Evolutionary conservation across 2,329 filamentous ascomycete genomes (phyloP), one percentile per base, ranked within the genome.

Genomic region (Aureobasidium melanogenum): DNA sequence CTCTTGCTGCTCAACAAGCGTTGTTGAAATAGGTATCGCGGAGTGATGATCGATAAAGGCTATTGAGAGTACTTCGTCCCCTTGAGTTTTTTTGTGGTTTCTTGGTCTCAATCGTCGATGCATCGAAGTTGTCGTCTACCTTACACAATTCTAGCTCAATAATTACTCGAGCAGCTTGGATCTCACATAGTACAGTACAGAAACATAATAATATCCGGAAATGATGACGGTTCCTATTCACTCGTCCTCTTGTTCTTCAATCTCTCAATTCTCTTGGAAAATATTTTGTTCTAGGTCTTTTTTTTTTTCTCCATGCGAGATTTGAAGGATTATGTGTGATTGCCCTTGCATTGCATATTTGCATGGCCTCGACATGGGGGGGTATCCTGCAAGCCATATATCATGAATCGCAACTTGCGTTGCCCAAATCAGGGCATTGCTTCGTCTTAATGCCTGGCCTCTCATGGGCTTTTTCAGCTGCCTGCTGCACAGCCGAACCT

Each of bases 1-100:
- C 72, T 24, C 62, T 41, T 32, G 24, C 44, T 14, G 56, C 56
- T 6, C 54, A 57, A 19, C 19, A 46, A 19, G 54, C 41, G 9
- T 47, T 46, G 41, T 41, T 54, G 50, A 54, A 54, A 24, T 39
- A 41, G 24, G 32, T 5, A 43, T 43, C 15, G 15, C 14, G 30
- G 38, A 30, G 24, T 39, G 50, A 52, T 39, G 47, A 50, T 50
- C 46, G 46, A 34, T 50, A 50, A 50, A 50, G 46, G 46, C 22
- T 34, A 34, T 50, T 19, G 24, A 9, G 43, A 19, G 44, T 17
- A 9, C 7, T 17, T 47, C 39, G 3, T 28, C 15, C 30, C 30
- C 24, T 47, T 22, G 1, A 24, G n/a, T 41, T 1, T 26, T 15
- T 26, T 46, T 5, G 9, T 24, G n/a, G 7, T 22, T n/a, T 22